Conservation (phyloP, 805 yeast genomes). For the Maudiozyma serrabonitensis region DNA sequence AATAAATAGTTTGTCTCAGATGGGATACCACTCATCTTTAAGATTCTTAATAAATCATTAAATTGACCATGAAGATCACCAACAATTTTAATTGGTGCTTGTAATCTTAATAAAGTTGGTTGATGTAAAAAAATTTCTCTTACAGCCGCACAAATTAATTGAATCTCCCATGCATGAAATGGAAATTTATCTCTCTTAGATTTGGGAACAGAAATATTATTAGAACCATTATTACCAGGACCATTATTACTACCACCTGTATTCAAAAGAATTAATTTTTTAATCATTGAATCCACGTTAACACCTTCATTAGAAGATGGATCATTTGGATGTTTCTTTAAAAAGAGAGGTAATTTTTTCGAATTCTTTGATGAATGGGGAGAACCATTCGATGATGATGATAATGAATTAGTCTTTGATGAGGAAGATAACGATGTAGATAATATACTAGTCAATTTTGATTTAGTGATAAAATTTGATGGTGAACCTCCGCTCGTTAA, state of each 20-base stretch:
- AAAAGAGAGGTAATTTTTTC: conserved; percentile 11
- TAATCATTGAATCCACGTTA: conserved; percentile 56
- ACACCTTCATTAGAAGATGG: conserved; percentile 23
- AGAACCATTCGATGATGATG: conserved; percentile 1
- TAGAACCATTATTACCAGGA: conserved; percentile 11
- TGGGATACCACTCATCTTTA: conserved; percentile 93
- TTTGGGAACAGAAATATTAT: conserved; percentile 13
- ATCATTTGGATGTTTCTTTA: conserved; percentile 26
- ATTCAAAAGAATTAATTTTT: conserved; percentile 41
- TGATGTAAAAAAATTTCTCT: conserved; percentile 53
- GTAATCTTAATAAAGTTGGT: conserved; percentile 53
- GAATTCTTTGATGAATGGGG: neutral
- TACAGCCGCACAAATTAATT: conserved; percentile 46
- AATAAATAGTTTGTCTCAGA: conserved; percentile 87
- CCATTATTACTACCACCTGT: conserved; percentile 1
- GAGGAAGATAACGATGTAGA: conserved; percentile 1
- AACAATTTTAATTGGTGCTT: conserved; percentile 74
- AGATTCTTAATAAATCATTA: conserved; percentile 78
- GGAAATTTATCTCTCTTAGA: conserved; percentile 32
- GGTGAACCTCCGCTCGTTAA: conserved; percentile 3
- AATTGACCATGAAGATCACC: conserved; percentile 97
- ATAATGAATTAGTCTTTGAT: neutral
- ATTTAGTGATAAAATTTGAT: neutral
- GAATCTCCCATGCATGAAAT: conserved; percentile 44
- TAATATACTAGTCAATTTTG: conserved; percentile 2